Conservation (phyloP, 1,284 basidiomycete genomes). For the Cutaneotrichosporon mucoides region DNA sequence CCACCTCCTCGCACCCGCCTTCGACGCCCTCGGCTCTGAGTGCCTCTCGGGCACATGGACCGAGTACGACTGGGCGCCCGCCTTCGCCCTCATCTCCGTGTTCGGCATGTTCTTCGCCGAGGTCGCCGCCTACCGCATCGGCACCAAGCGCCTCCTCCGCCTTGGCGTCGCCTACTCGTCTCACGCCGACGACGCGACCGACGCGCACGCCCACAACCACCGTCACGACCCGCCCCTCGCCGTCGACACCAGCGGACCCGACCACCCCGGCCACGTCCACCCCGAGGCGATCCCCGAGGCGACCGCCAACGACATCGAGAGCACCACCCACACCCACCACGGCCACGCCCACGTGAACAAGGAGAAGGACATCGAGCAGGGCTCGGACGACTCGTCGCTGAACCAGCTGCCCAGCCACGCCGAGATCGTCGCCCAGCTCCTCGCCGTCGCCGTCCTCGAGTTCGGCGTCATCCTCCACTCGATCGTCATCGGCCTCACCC, state of each 20-base stretch:
- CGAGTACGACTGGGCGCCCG: constrained; percentile 73
- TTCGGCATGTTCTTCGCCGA: constrained; percentile 81
- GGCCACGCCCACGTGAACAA: not conserved
- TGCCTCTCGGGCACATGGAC: constrained; percentile 72
- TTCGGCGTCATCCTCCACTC: constrained; percentile 86
- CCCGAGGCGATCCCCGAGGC: constrained; percentile 16
- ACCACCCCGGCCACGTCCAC: constrained; percentile 22
- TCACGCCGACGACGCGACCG: constrained; percentile 56
- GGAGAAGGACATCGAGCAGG: not conserved
- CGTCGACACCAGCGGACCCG: constrained; percentile 30
- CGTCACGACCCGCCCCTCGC: constrained; percentile 55
- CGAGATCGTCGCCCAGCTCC: constrained; percentile 62
- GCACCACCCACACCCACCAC: constrained; percentile 6
- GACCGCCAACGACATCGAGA: constrained; percentile 10
- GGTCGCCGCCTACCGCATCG: constrained; percentile 68
- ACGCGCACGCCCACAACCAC: constrained; percentile 62
- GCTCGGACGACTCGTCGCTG: constrained; percentile 12
- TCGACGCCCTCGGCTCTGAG: constrained; percentile 63
- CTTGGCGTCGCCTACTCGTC: constrained; percentile 41
- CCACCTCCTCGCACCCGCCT: constrained; percentile 72
- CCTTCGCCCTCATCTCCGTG: constrained; percentile 71
- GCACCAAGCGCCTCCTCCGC: constrained; percentile 41
- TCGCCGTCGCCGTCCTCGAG: constrained; percentile 56
- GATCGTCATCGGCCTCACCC: constrained; percentile 88
- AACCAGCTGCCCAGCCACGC: constrained; percentile 23